A percentile compares a stretch with the other conserved stretches of the same genome.
phyloP scores from a whole-genome alignment of 2,329 filamentous ascomycete genomes.

The Magnaporthiopsis incrustans region DNA sequence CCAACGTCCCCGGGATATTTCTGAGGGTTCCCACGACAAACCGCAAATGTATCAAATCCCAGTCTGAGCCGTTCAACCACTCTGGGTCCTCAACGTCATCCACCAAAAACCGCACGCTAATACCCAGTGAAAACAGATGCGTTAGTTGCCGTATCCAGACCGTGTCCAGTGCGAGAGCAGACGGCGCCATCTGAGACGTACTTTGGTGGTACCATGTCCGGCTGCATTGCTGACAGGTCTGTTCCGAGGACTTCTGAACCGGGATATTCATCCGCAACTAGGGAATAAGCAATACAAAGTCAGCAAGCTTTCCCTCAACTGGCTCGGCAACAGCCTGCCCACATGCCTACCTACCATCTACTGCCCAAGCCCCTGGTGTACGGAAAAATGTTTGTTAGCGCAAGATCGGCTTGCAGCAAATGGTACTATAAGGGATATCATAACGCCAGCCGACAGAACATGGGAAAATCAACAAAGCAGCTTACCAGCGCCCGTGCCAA shows the following conservation, averaged over 20 bases:
- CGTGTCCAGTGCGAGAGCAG: no score
- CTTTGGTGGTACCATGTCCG: slow-evolving; percentile 46
- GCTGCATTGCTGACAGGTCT: slow-evolving; percentile 38
- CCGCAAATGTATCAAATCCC: slow-evolving; percentile 48
- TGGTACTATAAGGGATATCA: no score
- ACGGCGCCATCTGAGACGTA: not conserved
- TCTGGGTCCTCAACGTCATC: slow-evolving; percentile 50
- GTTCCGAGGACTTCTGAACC: slow-evolving; percentile 31
- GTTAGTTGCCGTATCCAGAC: not conserved
- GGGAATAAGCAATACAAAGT: not conserved
- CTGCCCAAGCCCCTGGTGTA: slow-evolving; percentile 36
- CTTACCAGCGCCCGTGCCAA: slow-evolving; percentile 41
- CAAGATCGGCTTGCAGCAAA: no score
- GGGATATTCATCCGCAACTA: slow-evolving; percentile 27
- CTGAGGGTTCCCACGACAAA: slow-evolving; percentile 41
- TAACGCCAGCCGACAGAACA: not conserved
- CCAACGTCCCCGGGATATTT: slow-evolving; percentile 40
- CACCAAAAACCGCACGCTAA: slow-evolving; percentile 45
- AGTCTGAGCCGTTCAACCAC: slow-evolving; percentile 45
- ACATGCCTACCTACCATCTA: slow-evolving; percentile 2
- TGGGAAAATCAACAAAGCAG: not conserved
- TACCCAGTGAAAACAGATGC: not conserved
- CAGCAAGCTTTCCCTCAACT: not conserved
- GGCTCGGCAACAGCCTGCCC: not conserved
- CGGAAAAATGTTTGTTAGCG: not conserved